Percentiles rank a stretch among this genome's conserved stretches.
phyloP scores from a whole-genome alignment of 371 early-diverging fungal genomes.

The Lichtheimia ornata region DNA sequence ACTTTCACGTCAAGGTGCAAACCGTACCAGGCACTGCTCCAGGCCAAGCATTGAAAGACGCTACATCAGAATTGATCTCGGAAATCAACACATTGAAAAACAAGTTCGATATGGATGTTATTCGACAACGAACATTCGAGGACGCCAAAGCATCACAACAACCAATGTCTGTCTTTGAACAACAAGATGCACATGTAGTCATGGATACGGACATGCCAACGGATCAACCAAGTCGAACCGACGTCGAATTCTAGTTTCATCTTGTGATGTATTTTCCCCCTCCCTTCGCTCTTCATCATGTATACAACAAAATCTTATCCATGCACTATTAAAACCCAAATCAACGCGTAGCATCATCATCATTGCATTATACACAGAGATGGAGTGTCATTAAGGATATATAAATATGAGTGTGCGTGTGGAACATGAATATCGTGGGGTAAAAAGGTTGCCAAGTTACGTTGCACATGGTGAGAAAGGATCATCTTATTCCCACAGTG shows the following conservation, averaged over 20 bases:
- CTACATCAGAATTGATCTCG: slow-evolving; percentile 77
- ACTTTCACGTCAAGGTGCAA: slow-evolving; percentile 88
- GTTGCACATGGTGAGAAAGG: not conserved
- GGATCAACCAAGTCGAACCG: not conserved
- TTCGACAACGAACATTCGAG: slow-evolving; percentile 50
- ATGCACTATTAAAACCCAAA: too few relatives aligned
- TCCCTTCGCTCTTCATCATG: too few relatives aligned
- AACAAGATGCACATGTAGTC: not conserved
- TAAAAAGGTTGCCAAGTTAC: not conserved
- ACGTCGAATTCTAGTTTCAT: not conserved
- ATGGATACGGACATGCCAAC: not conserved
- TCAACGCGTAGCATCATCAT: too few relatives aligned
- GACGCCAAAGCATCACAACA: slow-evolving; percentile 42
- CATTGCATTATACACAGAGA: too few relatives aligned
- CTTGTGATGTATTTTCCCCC: not conserved
- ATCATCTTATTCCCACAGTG: too few relatives aligned
- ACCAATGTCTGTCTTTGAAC: slow-evolving; percentile 26
- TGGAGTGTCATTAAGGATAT: too few relatives aligned
- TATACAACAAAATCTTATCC: too few relatives aligned
- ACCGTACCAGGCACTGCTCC: slow-evolving; percentile 87
- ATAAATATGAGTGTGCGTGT: too few relatives aligned
- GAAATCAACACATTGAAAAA: slow-evolving; percentile 80
- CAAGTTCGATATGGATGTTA: slow-evolving; percentile 76
- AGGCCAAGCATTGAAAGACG: slow-evolving; percentile 76
- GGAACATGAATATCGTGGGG: not conserved